Base-by-base conservation (phyloP, 306 rosid species). In the Astragalus glycyphyllos region DNA sequence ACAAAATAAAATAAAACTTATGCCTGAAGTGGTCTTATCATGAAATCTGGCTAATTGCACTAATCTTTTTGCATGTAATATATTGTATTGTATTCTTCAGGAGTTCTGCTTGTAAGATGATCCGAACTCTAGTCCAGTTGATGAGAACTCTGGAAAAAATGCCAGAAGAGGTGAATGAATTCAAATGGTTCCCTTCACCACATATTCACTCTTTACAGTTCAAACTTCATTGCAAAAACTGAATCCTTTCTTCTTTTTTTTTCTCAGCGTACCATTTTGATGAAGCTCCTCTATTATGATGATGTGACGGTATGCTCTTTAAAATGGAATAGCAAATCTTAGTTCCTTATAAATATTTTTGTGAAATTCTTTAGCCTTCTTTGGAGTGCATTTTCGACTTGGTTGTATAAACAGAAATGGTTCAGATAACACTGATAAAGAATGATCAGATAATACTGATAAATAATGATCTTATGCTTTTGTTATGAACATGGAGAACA, bases 101-200 rank as follows among this genome's bases (percentile, higher is more conserved):
- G 90, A 94, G 97, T 76, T 90, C 98, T 80, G 98, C 97, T 26
- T 94, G 98, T 80, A 90, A 94, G 80, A 94, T 94, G 98, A 91
- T 94, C 40, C 90, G 96, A 64, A 94, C 98, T 23, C 83, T 94
- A 35, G 96, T 94, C 84, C 98, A 94, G 82, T 78, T 89, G 70
- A 87, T 90, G 98, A 89, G 98, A 86, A 94, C 98, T 86, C 84
- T 93, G 78, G 98, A 94, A 83, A 90, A 67, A 76, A 94, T 91
- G 97, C 99, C 99, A 23, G 95, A 91, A 64, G 99, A 91, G 87
- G 97, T 94, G 81, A 82, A 59, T 29, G 40, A 65, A 57, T 68
- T 51, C 11, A 32, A 57, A 72, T 71, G 40, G 54, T 71, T 46
- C 7, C 54, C 72, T 74, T 74, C 15, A 23, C 31, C 56, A 40